Evolutionary conservation across 2,329 filamentous ascomycete genomes (phyloP).

Genomic region (Cercospora nicotianae): DNA sequence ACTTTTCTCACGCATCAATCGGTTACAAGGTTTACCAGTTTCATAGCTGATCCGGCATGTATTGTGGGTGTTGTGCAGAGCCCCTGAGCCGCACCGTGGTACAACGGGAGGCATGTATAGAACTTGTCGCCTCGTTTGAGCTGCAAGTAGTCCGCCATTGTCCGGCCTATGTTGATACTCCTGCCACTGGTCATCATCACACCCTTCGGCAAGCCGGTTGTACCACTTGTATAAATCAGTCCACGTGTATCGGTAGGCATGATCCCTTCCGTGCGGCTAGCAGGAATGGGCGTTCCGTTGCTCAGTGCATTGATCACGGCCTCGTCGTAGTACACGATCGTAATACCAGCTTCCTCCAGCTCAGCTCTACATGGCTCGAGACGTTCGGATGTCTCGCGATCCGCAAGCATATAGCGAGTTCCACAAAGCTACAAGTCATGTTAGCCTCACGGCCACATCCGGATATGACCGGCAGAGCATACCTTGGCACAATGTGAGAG

Average conservation of each 20-base stretch:
- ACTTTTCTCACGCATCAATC: background rate
- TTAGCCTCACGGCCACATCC: background rate
- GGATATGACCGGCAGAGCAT: background rate
- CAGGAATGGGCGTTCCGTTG: constrained; percentile 31
- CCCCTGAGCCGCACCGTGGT: constrained; percentile 75
- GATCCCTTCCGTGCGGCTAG: constrained; percentile 19
- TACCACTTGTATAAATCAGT: constrained; percentile 81
- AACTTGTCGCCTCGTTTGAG: constrained; percentile 60
- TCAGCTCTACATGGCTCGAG: constrained; percentile 31
- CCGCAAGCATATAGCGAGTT: constrained; percentile 31
- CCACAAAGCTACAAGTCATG: constrained; percentile 28
- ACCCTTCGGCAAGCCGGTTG: constrained; percentile 52
- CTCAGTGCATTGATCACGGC: constrained; percentile 18
- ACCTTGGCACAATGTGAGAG: constrained; percentile 42
- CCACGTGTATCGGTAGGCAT: constrained; percentile 57
- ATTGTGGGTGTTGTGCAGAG: constrained; percentile 59
- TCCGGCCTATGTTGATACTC: constrained; percentile 54
- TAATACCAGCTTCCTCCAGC: constrained; percentile 23
- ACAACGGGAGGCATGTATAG: constrained; percentile 71
- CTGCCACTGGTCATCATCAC: constrained; percentile 33
- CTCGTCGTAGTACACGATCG: constrained; percentile 33
- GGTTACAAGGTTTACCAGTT: constrained; percentile 46
- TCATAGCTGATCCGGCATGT: constrained; percentile 63
- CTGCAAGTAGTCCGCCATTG: constrained; percentile 57
- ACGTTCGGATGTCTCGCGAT: constrained; percentile 28